Percentiles rank a stretch among this genome's conserved stretches.
Evolutionary conservation across 106 monocot genomes (phyloP).

Genomic region (Apostasia ramifera): DNA sequence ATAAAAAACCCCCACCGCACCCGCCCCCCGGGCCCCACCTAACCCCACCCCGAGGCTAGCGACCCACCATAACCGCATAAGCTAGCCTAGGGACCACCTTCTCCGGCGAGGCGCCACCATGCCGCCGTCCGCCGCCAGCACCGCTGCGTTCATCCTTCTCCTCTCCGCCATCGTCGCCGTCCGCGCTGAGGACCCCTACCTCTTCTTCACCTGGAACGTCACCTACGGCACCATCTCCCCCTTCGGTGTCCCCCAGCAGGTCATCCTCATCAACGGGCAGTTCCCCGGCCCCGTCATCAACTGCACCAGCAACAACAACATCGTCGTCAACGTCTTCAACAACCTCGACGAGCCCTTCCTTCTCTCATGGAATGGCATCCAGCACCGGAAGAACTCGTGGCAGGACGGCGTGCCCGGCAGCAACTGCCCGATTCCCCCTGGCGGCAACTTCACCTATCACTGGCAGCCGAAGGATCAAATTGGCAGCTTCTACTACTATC

Average conservation of each 20-base stretch:
- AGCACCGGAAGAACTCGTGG: constrained; percentile 57
- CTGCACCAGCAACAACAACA: constrained; percentile 74
- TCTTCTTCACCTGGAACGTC: constrained; percentile 62
- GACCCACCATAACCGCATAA: too few relatives aligned
- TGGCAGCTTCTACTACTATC: constrained; percentile 53
- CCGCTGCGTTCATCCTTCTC: constrained; percentile 3
- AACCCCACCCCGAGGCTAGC: too few relatives aligned
- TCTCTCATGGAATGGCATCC: constrained; percentile 43
- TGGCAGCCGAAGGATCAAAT: constrained; percentile 52
- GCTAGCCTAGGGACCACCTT: too few relatives aligned
- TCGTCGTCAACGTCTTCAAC: constrained; percentile 78
- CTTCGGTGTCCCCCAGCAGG: constrained; percentile 38
- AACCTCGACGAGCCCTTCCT: constrained; percentile 50
- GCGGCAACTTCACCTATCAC: constrained; percentile 38
- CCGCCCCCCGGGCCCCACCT: too few relatives aligned
- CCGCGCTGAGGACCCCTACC: constrained; percentile 50
- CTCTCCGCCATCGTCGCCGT: constrained; percentile 16
- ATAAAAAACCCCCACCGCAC: too few relatives aligned
- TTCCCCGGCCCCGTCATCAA: constrained; percentile 78
- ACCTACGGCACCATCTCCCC: constrained; percentile 44
- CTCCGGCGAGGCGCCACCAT: too few relatives aligned
- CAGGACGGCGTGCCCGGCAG: constrained; percentile 42
- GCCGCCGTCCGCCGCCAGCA: background rate
- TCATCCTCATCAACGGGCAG: constrained; percentile 51
- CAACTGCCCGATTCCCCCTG: constrained; percentile 43